Evolutionary conservation across 306 rosid species (phyloP).

Genomic region (Malus sieversii): DNA sequence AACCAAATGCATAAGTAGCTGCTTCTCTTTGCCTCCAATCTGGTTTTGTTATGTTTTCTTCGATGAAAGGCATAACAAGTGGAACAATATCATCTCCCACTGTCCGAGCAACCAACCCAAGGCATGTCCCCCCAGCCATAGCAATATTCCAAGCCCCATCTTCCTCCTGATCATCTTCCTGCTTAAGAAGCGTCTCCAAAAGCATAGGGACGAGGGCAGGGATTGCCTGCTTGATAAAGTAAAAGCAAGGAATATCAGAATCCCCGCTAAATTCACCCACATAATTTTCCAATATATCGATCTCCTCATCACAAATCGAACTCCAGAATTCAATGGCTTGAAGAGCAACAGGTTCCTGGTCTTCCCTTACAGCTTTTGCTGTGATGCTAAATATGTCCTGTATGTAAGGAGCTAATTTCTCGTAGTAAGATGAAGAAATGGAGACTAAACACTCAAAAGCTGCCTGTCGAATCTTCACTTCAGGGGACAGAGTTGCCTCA

Average conservation of each 20-base stretch:
- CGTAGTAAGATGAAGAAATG: conserved; percentile 72
- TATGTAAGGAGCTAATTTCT: conserved; percentile 69
- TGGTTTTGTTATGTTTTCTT: conserved; percentile 76
- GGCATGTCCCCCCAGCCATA: conserved; percentile 95
- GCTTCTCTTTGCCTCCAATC: conserved; percentile 98
- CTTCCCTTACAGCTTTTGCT: conserved; percentile 73
- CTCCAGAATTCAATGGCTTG: conserved; percentile 97
- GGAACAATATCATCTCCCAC: conserved; percentile 83
- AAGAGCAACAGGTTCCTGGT: conserved; percentile 85
- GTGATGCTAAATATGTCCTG: conserved; percentile 73
- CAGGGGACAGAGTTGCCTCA: conserved; percentile 73
- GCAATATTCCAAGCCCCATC: conserved; percentile 98
- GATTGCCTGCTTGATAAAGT: conserved; percentile 87
- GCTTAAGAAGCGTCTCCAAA: conserved; percentile 86
- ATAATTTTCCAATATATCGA: conserved; percentile 70
- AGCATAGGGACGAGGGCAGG: conserved; percentile 77
- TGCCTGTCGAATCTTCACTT: conserved; percentile 69
- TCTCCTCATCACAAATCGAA: conserved; percentile 90
- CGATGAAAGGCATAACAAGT: conserved; percentile 77
- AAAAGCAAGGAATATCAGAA: conserved; percentile 70
- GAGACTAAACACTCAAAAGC: conserved; percentile 90
- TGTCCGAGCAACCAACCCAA: conserved; percentile 84
- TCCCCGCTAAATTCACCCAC: conserved; percentile 58
- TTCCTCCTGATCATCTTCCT: conserved; percentile 94
- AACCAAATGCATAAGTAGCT: conserved; percentile 90